These are phyloP conservation scores for Ceratobasidium sp. DNA, from an alignment of 1,284 basidiomycete genomes.

Conservation along the genomic window DNA sequence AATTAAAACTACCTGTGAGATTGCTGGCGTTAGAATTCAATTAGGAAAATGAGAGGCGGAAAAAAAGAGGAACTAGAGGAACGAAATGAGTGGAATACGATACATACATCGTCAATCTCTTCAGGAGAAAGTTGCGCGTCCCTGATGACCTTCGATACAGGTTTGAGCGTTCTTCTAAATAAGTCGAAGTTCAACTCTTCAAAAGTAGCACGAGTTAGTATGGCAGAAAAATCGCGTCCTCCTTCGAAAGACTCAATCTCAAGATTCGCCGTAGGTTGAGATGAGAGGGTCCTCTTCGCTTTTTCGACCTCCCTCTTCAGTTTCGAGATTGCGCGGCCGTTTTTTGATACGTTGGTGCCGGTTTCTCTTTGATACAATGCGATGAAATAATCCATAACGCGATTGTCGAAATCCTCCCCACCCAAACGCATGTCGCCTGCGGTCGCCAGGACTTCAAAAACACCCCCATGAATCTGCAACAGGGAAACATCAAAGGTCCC, in stretches of 20 bases:
- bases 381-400: constrained; percentile 65
- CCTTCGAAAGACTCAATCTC: constrained; percentile 72
- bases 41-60: no score
- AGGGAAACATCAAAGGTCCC: constrained; percentile 73
- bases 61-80: no score
- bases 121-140: constrained; percentile 73
- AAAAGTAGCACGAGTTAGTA: constrained; percentile 71
- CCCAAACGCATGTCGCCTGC: constrained; percentile 61
- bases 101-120: constrained; percentile 70
- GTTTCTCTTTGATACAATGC: constrained; percentile 66
- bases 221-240: constrained; percentile 70
- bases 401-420: constrained; percentile 65
- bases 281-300: constrained; percentile 70
- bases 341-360: constrained; percentile 65
- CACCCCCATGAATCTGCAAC: constrained; percentile 67
- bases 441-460: constrained; percentile 42
- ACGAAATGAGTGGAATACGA: no score
- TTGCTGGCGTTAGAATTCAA: no score
- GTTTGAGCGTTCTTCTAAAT: constrained; percentile 73
- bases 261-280: constrained; percentile 68
- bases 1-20: constrained; percentile 70
- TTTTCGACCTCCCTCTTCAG: constrained; percentile 65
- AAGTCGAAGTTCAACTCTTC: constrained; percentile 74
- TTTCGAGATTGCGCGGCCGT: constrained; percentile 65
- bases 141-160: constrained; percentile 72